Base-by-base conservation (phyloP, 257 asterid genomes). In the Ajuga chamaepitys region DNA sequence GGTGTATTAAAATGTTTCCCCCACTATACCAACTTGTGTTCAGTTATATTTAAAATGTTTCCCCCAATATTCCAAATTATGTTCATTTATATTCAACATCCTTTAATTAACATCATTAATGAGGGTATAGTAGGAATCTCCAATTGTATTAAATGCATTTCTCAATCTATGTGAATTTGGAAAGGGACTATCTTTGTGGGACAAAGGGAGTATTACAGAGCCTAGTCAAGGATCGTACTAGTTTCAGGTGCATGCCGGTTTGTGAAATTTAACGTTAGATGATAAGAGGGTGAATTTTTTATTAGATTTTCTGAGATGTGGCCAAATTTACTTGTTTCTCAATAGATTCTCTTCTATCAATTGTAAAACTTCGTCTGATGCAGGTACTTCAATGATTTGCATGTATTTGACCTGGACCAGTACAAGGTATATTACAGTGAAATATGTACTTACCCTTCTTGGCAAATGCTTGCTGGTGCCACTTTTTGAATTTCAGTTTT, bases 351-450 rank as follows among this genome's bases (percentile, higher is more conserved):
- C 46, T 44, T 59, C 41, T 58, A 22, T 57, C 62, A 51, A 26
- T 65, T 70, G 46, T 62, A 62, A 66, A 50, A 2, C 32, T 70
- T 70, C 52, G 16, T 55, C 28, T 70, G 58, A 42, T 71, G 80
- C 88, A 93, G 99, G 91, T 94, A 94, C 70, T 85, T 70, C 83
- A 94, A 82, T 77, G 99, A 94, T 82, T 79, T 94, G 65, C 86
- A 88, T 24, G 89, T 90, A 20, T 94, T 94, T 82, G 99, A 94
- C 78, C 90, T 94, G 53, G 99, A 94, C 75, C 95, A 83, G 70
- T 94, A 74, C 78, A 90, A 94, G 96, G 99, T 93, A 80, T 7
- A 50, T 16, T 62, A 50, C 5, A 42, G 10, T 47, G 48, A 35
- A 21, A 60, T 75, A 11, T 30, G 32, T 35, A 30, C 14, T 76